Percentiles rank a stretch among this genome's conserved stretches.
phyloP scores from a whole-genome alignment of 2,329 filamentous ascomycete species.

The Phoma herbarum region DNA sequence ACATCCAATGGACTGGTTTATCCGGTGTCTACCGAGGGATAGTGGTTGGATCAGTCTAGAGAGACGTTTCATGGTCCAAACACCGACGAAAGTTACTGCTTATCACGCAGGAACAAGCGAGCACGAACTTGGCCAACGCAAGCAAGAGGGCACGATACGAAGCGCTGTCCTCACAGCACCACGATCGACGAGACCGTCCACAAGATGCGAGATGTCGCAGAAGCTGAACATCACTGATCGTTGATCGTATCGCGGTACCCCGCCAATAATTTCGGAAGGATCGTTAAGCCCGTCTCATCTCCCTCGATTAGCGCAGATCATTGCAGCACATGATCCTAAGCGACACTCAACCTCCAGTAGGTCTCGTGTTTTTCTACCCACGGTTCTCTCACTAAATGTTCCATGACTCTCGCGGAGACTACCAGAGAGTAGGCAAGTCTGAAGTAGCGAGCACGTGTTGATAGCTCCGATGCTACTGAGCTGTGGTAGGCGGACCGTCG shows the following conservation, averaged over 20 bases:
- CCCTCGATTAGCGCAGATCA: conserved; percentile 13
- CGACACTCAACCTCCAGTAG: neutral
- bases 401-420: conserved; percentile 10
- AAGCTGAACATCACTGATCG: neutral
- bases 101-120: conserved; percentile 15
- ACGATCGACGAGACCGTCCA: neutral
- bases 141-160: neutral
- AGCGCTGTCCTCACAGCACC: neutral
- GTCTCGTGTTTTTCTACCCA: neutral
- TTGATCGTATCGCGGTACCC: conserved; percentile 1
- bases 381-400: neutral
- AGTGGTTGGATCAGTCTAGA: conserved; percentile 3
- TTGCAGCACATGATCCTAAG: neutral
- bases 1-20: conserved; percentile 2
- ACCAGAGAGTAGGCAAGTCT: neutral
- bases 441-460: conserved; percentile 2
- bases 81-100: conserved; percentile 15
- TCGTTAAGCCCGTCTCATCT: conserved; percentile 10
- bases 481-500: neutral
- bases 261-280: conserved; percentile 9
- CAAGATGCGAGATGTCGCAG: neutral
- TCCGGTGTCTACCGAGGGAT: neutral
- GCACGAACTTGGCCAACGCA: neutral
- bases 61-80: conserved; percentile 13
- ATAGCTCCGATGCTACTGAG: neutral